These are phyloP conservation scores for Malus hybrid DNA, from an alignment of 331 rosid species.

Conservation along the genomic window DNA sequence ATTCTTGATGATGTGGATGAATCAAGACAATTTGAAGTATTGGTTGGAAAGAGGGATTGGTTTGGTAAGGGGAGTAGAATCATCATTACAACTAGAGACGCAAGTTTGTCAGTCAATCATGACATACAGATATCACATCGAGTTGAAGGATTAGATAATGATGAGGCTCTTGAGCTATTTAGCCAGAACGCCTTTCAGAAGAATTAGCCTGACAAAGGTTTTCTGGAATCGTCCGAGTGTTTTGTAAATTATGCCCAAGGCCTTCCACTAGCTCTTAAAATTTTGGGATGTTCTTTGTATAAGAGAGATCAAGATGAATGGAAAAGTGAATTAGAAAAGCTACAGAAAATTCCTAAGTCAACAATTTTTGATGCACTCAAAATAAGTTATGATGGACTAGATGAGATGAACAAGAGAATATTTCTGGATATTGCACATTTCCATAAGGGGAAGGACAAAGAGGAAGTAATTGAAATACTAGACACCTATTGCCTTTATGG, in stretches of 20 bases:
- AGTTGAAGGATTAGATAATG: not conserved
- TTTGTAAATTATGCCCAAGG: not conserved
- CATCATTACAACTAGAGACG: slow-evolving; percentile 13
- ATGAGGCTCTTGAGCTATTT: not conserved
- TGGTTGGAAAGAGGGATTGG: not conserved
- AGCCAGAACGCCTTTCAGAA: not conserved
- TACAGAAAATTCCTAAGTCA: not conserved
- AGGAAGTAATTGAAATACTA: no score
- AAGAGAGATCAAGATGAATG: not conserved
- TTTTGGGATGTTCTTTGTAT: not conserved
- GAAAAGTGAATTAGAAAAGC: not conserved
- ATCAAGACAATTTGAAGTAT: not conserved
- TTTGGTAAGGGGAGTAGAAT: slow-evolving; percentile 13
- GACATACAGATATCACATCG: not conserved
- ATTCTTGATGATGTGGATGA: slow-evolving; percentile 3
- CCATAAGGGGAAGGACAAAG: not conserved
- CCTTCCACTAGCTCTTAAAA: not conserved
- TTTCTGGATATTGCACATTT: not conserved
- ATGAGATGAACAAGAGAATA: not conserved
- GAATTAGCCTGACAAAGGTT: not conserved
- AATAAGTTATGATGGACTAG: not conserved
- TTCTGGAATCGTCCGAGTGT: not conserved
- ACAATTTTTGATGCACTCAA: not conserved
- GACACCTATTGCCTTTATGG: no score
- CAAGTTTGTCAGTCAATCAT: not conserved